Base-by-base conservation (phyloP, 2,329 filamentous ascomycete genomes). In the Pseudogymnoascus sp. region DNA sequence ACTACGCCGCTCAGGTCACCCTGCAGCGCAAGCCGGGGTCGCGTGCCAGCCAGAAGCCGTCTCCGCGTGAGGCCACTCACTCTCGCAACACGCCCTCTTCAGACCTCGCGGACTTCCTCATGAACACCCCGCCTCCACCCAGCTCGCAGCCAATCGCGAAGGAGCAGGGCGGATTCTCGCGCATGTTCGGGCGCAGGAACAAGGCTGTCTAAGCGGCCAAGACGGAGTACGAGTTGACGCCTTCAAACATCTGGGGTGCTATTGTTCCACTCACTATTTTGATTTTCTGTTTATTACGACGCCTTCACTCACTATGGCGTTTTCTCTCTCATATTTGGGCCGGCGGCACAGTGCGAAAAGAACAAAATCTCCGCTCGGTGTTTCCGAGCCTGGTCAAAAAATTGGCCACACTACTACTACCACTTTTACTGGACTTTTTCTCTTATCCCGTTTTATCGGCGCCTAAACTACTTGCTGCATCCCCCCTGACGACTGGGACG, bases 31-130 rank as follows among this genome's bases (percentile, higher is more conserved):
- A 64, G 25, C 62, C 67, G 1, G 63, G 66, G 47, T 70, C 76
- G 1, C 73, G 72, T 18, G 72, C 72, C 23, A 72, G 74, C 21
- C 78, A 81, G 79, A 86, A 82, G 75, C 82, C 75, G 68, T 82
- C 84, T 71, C 79, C 83, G 2, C 78, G 82, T 53, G 83, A 85
- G 4, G 75, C 82, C 2, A 74, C 65, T 53, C 31, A 65, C 67
- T 35, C 66, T 44, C 44, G 64, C 63, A 40, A 63, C 12, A 65
- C 61, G 40, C 62, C 64, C 5, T 61, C 63, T 5, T 61, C 63
- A 4, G 89, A 91, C 60, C 75, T 93, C 50, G 89, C 90, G 0
- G 84, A 85, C 61, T 93, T 93, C 72, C 76, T 94, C 33, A 83
- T 82, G 62, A 84, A 85, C 69, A 89, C 87, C 12, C 86, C 80